Conservation (phyloP, 2,329 filamentous ascomycete genomes). For the Fusarium brachygibbosum region DNA sequence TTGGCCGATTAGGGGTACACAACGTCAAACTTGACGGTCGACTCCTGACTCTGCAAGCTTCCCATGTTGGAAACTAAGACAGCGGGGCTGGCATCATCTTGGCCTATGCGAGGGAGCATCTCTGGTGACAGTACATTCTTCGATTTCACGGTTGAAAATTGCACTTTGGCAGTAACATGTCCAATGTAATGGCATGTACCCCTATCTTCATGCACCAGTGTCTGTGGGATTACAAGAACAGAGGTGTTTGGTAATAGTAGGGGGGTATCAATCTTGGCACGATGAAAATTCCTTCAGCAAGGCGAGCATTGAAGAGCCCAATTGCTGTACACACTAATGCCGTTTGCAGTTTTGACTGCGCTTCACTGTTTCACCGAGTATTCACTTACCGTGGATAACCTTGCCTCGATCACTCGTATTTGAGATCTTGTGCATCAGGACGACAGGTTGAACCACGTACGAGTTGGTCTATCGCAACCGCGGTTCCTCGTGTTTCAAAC, state of each 20-base stretch:
- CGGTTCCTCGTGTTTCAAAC: constrained; percentile 12
- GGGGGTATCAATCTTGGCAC: constrained; percentile 66
- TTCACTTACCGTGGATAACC: constrained; percentile 30
- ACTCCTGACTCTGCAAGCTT: constrained; percentile 2
- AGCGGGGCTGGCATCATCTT: neutral
- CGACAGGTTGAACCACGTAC: constrained; percentile 19
- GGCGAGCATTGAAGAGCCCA: constrained; percentile 64
- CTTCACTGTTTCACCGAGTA: constrained; percentile 36
- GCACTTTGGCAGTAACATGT: constrained; percentile 1
- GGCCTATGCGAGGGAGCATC: constrained; percentile 3
- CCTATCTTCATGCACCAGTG: constrained; percentile 69
- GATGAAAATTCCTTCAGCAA: constrained; percentile 69
- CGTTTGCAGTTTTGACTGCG: constrained; percentile 51
- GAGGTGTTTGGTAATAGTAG: constrained; percentile 71
- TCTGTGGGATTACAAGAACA: constrained; percentile 56
- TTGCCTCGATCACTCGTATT: constrained; percentile 26
- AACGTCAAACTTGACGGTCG: constrained; percentile 11
- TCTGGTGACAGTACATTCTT: constrained; percentile 1
- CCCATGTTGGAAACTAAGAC: constrained; percentile 1
- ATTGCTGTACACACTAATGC: constrained; percentile 73
- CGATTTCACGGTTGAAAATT: neutral
- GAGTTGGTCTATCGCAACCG: constrained; percentile 1
- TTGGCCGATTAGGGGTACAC: constrained; percentile 1
- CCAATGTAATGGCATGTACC: constrained; percentile 50
- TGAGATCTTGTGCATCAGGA: constrained; percentile 27